A percentile compares a stretch with the other conserved stretches of the same genome.
phyloP scores from a whole-genome alignment of 108 stramenopile species.

The Cylindrotheca fusiformis region DNA sequence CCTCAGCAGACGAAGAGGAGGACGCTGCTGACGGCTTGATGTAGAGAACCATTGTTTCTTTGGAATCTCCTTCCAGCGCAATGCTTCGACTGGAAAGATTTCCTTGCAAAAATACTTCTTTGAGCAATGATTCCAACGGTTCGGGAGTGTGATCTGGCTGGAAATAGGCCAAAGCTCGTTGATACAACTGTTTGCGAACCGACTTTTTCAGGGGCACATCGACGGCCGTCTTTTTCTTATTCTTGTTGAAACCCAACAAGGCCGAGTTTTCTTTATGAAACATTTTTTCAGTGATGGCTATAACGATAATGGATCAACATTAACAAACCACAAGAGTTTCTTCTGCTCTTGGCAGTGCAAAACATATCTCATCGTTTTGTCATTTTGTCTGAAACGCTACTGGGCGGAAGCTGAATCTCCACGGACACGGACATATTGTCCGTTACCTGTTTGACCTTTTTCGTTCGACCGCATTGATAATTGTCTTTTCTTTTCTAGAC shows the following conservation, averaged over 20 bases:
- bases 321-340: too few relatives aligned
- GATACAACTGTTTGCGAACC: conserved; percentile 55
- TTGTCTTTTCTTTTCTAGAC: too few relatives aligned
- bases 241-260: conserved; percentile 9
- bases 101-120: conserved; percentile 37
- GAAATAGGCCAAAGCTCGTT: conserved; percentile 40
- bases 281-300: too few relatives aligned
- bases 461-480: too few relatives aligned
- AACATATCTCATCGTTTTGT: too few relatives aligned
- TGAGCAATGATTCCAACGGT: conserved; percentile 4
- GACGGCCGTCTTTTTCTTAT: conserved; percentile 23
- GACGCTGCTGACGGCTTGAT: conserved; percentile 4
- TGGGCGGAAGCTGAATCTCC: too few relatives aligned
- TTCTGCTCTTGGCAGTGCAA: too few relatives aligned
- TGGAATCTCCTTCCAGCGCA: conserved; percentile 14
- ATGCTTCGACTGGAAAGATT: conserved; percentile 28
- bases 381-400: too few relatives aligned
- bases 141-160: not conserved
- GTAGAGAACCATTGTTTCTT: conserved; percentile 28
- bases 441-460: too few relatives aligned
- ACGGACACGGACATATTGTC: too few relatives aligned
- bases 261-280: not conserved
- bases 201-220: conserved; percentile 78
- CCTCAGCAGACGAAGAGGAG: conserved; percentile 10
- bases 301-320: too few relatives aligned